Evolutionary conservation across 352 stramenopile species (phyloP).

Genomic region (Aphanomyces cochlioides): DNA sequence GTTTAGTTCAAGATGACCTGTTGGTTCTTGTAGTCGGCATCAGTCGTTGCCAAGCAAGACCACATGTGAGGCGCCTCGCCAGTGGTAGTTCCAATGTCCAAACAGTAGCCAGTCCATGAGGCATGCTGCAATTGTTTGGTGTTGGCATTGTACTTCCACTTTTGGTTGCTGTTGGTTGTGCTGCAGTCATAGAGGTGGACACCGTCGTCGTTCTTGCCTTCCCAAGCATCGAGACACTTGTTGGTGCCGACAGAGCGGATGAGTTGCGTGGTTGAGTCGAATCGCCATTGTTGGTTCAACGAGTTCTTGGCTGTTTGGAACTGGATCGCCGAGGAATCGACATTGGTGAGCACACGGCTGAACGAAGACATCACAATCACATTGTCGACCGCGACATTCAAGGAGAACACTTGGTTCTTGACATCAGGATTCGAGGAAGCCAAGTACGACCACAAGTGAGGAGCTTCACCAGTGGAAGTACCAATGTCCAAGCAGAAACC

Average conservation of each 20-base stretch:
- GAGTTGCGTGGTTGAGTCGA: background rate
- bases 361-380: background rate
- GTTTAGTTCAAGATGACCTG: background rate
- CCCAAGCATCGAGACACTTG: slow-evolving; percentile 20
- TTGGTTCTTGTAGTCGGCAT: background rate
- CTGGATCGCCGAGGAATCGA: background rate
- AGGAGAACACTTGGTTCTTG: background rate
- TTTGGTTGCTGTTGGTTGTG: slow-evolving; percentile 46
- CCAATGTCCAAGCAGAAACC: slow-evolving; percentile 58
- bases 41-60: background rate
- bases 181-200: slow-evolving; percentile 58
- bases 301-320: background rate
- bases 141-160: slow-evolving; percentile 45
- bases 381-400: background rate
- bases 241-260: background rate
- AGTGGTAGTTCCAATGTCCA: background rate
- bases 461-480: slow-evolving; percentile 42
- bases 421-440: background rate
- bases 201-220: slow-evolving; percentile 43
- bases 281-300: slow-evolving; percentile 31
- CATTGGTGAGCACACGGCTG: background rate
- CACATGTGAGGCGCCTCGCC: background rate
- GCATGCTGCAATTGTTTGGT: slow-evolving; percentile 44
- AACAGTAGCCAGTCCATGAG: slow-evolving; percentile 34
- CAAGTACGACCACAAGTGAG: slow-evolving; percentile 43